A percentile compares a stretch with the other conserved stretches of the same genome.
phyloP scores from a whole-genome alignment of 148 eudicot species.

The Nepenthes mirabilis region DNA sequence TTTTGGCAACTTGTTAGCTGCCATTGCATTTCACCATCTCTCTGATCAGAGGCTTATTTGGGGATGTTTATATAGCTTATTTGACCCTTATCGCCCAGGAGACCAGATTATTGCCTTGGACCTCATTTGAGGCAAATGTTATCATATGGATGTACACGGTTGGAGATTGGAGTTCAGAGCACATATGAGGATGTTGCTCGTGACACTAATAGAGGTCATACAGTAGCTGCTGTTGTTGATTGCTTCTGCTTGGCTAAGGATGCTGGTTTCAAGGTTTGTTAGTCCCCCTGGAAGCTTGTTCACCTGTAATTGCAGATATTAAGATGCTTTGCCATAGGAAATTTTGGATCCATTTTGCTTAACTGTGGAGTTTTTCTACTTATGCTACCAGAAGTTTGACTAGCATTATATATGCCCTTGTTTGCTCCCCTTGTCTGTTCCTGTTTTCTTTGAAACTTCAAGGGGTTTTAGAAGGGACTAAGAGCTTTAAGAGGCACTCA shows the following conservation, averaged over 20 bases:
- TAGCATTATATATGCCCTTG: too few relatives aligned
- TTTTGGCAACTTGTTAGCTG: too few relatives aligned
- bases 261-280: conserved; percentile 93
- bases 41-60: too few relatives aligned
- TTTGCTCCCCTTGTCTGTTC: too few relatives aligned
- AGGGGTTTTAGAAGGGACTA: too few relatives aligned
- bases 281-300: conserved; percentile 2
- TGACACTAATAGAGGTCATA: conserved; percentile 96
- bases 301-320: conserved; percentile 1
- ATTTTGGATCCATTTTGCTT: too few relatives aligned
- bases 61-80: neutral
- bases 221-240: conserved; percentile 99
- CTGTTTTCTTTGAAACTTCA: too few relatives aligned
- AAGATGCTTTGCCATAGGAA: neutral
- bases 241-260: conserved; percentile 97
- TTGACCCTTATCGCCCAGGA: conserved; percentile 27
- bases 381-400: too few relatives aligned
- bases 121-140: conserved; percentile 99
- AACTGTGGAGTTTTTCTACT: too few relatives aligned
- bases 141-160: conserved; percentile 84
- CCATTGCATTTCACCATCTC: too few relatives aligned
- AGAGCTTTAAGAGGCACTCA: too few relatives aligned
- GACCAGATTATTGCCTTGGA: conserved; percentile 98
- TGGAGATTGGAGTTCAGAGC: conserved; percentile 99
- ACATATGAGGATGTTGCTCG: conserved; percentile 99